phyloP scores from a whole-genome alignment of 108 stramenopile genomes.

The Fragilaria crotonensis region DNA sequence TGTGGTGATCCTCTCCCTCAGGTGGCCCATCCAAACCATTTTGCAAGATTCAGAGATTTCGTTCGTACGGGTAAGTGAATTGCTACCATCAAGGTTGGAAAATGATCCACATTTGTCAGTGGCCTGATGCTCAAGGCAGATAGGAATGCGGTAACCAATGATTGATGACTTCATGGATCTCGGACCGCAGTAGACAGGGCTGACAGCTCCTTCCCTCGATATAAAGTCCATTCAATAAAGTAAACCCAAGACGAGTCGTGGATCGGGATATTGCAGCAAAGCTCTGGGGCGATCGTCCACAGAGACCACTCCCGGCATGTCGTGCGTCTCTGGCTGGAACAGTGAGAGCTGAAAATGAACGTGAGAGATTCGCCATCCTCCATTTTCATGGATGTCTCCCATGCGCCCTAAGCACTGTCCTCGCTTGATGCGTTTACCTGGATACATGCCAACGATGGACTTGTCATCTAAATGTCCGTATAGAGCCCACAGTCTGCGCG shows the following conservation, averaged over 20 bases:
- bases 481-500: conserved; percentile 46
- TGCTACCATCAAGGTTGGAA: too few species aligned
- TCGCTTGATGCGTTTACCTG: conserved; percentile 19
- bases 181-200: too few species aligned
- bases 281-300: conserved; percentile 39
- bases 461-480: conserved; percentile 70
- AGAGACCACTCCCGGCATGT: conserved; percentile 71
- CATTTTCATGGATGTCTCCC: conserved; percentile 74
- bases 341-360: conserved; percentile 67
- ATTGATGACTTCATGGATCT: too few species aligned
- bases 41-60: too few species aligned
- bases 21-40: too few species aligned
- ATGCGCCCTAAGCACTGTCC: conserved; percentile 27
- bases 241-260: conserved; percentile 56
- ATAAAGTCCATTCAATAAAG: too few species aligned
- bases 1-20: too few species aligned
- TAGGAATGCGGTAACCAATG: too few species aligned
- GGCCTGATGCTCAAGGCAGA: too few species aligned
- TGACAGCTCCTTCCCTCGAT: too few species aligned
- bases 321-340: conserved; percentile 50
- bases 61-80: too few species aligned
- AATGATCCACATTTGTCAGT: too few species aligned
- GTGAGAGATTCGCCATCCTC: conserved; percentile 68
- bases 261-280: conserved; percentile 59
- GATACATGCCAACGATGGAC: conserved; percentile 6